These are phyloP conservation scores for Aspergillus steynii DNA, from an alignment of 495 filamentous ascomycete species.

Conservation along the genomic window DNA sequence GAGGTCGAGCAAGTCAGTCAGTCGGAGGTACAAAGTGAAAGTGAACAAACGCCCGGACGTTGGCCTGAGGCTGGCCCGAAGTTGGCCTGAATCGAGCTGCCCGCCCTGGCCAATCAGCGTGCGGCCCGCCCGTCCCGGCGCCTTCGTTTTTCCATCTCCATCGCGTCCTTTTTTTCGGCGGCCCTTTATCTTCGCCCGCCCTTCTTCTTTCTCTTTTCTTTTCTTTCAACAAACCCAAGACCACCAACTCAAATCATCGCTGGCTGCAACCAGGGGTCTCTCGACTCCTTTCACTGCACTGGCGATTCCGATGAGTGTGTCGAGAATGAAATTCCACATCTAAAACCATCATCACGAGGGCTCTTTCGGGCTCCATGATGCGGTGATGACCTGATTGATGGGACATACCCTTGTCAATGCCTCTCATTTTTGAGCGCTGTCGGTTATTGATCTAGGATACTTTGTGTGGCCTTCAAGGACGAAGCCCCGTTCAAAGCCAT, in stretches of 20 bases:
- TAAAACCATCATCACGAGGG: slow-evolving; percentile 99
- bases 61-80: not conserved
- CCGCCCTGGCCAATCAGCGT: slow-evolving; percentile 31
- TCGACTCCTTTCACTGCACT: slow-evolving; percentile 60
- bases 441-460: not conserved
- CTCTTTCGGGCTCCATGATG: slow-evolving; percentile 86
- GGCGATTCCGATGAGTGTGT: slow-evolving; percentile 87
- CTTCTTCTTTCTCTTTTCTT: slow-evolving; percentile 37
- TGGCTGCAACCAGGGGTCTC: slow-evolving; percentile 52
- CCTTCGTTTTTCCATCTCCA: slow-evolving; percentile 37
- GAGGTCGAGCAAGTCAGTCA: slow-evolving; percentile 5
- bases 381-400: slow-evolving; percentile 96
- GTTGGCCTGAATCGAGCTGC: slow-evolving; percentile 7
- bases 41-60: too few species aligned
- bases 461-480: not conserved
- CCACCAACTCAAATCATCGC: slow-evolving; percentile 95
- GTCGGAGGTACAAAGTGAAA: not conserved
- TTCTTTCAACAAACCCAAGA: slow-evolving; percentile 61
- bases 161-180: slow-evolving; percentile 17
- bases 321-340: slow-evolving; percentile 77
- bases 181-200: slow-evolving; percentile 1
- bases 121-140: slow-evolving; percentile 27
- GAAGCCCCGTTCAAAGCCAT: not conserved
- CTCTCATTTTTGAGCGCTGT: not conserved
- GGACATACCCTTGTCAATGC: slow-evolving; percentile 51